Evolutionary conservation across 2,329 filamentous ascomycete genomes (phyloP).

Genomic region (Pseudogymnoascus sp.): DNA sequence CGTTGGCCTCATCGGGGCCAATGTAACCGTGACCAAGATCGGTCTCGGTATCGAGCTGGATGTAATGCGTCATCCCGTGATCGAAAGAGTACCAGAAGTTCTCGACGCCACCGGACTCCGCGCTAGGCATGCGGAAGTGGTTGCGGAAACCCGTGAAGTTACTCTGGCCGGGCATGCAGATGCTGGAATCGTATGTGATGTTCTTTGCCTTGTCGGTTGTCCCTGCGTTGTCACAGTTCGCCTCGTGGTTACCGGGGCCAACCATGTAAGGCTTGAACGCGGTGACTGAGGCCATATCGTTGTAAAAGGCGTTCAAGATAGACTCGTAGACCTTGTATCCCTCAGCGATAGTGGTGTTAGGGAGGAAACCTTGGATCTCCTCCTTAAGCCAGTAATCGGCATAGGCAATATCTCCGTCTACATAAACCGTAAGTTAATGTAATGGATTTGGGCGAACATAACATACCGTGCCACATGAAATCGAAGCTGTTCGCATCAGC

Average conservation of each 20-base stretch:
- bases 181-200: constrained; percentile 31
- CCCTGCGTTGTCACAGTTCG: constrained; percentile 33
- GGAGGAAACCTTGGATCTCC: constrained; percentile 25
- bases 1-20: constrained; percentile 32
- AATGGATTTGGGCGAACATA: neutral
- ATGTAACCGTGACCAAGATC: constrained; percentile 41
- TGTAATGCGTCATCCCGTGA: constrained; percentile 46
- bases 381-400: constrained; percentile 44
- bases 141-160: constrained; percentile 52
- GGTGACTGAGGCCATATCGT: constrained; percentile 44
- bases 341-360: constrained; percentile 37
- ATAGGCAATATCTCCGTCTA: constrained; percentile 41
- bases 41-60: constrained; percentile 49
- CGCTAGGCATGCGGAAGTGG: constrained; percentile 44
- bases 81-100: constrained; percentile 54
- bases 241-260: constrained; percentile 52
- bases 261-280: constrained; percentile 48
- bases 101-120: constrained; percentile 37
- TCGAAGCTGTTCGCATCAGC: constrained; percentile 9
- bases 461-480: constrained; percentile 16
- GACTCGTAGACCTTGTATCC: constrained; percentile 44
- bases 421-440: neutral
- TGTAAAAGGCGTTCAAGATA: constrained; percentile 49
- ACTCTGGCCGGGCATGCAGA: constrained; percentile 42
- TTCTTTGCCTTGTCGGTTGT: constrained; percentile 31